Base-by-base conservation (phyloP, 2,329 filamentous ascomycete species). In the Elsinoe australis region DNA sequence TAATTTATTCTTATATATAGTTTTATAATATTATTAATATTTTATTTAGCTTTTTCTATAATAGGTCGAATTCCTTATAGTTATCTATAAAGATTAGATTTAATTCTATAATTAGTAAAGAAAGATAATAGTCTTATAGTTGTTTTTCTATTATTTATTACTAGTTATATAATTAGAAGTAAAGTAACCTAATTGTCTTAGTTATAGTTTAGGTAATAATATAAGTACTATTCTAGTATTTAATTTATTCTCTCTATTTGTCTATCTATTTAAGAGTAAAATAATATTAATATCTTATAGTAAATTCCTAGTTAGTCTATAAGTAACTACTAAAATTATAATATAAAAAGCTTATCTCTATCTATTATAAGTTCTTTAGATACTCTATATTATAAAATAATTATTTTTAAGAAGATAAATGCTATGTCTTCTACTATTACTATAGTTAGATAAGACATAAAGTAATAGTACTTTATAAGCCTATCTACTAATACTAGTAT, bases 171-270 rank as follows among this genome's bases (percentile, higher is more conserved):
- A 3, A 49, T 4, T 5, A 8, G 21, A 3, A 47, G 34, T 34
- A 38, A 31, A 6, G 19, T 14, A 5, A 22, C 44, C 47, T 51
- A 52, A 3, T 41, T 26, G 3, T 34, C 22, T 31, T 53, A 45
- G 12, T 50, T 41, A n/a, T n/a, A n/a, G n/a, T n/a, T n/a, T n/a
- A n/a, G n/a, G n/a, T n/a, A 29, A 18, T 26, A 15, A 4, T 35
- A 12, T 39, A 55, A 21, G 38, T 55, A 55, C n/a, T 53, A 32
- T 44, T 53, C 33, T 29, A 55, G 15, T 14, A 34, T 50, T 36
- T 55, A 44, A 38, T 53, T 55, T n/a, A 33, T 26, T 5, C 41
- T 17, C 14, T 53, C 35, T 1, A 33, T 53, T 18, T 54, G 34
- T 14, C 49, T 36, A 34, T 54, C 33, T 12, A 22, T 54, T 19